Evolutionary conservation across 2,329 filamentous ascomycete species (phyloP).

Genomic region (Chlorencoelia australis): DNA sequence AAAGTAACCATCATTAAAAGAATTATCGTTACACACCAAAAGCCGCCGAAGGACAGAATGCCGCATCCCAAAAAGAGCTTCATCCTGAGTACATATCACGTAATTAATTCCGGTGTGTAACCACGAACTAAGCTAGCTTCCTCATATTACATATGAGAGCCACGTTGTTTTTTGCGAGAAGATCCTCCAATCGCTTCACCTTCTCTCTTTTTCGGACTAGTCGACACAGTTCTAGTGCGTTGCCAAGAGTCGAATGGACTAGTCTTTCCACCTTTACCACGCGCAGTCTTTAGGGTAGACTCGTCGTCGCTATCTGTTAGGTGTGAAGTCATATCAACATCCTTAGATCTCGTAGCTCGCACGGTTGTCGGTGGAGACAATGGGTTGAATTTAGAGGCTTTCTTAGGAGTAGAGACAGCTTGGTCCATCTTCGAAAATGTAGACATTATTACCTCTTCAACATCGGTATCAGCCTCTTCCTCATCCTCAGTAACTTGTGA

Average conservation of each 20-base stretch:
- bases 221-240: conserved; percentile 29
- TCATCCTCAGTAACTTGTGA: conserved; percentile 48
- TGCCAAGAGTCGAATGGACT: conserved; percentile 58
- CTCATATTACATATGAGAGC: no score
- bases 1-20: no score
- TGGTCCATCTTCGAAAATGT: no score
- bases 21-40: no score
- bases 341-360: conserved; percentile 49
- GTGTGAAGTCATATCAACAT: conserved; percentile 28
- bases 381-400: conserved; percentile 43
- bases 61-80: no score
- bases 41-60: no score
- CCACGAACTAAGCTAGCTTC: no score
- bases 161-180: conserved; percentile 31
- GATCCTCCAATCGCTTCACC: conserved; percentile 29
- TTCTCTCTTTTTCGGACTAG: conserved; percentile 35
- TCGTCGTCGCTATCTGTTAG: conserved; percentile 25
- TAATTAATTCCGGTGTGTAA: no score
- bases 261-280: conserved; percentile 8
- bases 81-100: no score
- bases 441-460: no score
- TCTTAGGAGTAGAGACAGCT: conserved; percentile 1
- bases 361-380: conserved; percentile 53
- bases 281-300: conserved; percentile 20
- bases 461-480: conserved; percentile 41